Evolutionary conservation across 805 yeast genomes (phyloP).

Genomic region (Yamadazyma ubonensis): DNA sequence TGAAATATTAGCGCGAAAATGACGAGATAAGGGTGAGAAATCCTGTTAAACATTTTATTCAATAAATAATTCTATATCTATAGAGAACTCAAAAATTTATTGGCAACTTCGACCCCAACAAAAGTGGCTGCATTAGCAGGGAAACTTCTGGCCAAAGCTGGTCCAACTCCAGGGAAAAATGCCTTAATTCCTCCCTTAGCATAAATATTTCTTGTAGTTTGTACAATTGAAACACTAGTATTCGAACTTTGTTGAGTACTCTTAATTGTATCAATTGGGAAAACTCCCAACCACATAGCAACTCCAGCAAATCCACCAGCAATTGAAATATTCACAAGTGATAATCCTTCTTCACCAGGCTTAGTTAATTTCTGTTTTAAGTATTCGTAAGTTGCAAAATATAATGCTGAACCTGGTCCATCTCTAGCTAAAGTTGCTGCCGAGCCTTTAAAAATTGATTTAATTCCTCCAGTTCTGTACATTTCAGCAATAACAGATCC

Average conservation of each 20-base stretch:
- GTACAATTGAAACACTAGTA: slow-evolving; percentile 51
- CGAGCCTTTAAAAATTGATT: slow-evolving; percentile 87
- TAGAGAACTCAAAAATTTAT: slow-evolving; percentile 35
- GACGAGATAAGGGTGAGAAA: background rate
- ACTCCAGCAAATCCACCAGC: slow-evolving; percentile 98
- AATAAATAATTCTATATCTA: background rate
- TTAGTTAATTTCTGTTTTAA: slow-evolving; percentile 62
- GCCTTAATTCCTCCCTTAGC: slow-evolving; percentile 79
- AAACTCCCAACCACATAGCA: slow-evolving; percentile 93
- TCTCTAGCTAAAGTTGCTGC: slow-evolving; percentile 92
- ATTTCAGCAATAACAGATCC: slow-evolving; percentile 63
- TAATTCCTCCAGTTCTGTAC: slow-evolving; percentile 75
- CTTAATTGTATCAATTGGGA: slow-evolving; percentile 95
- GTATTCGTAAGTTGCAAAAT: slow-evolving; percentile 91
- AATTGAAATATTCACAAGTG: slow-evolving; percentile 70
- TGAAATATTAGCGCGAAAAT: slow-evolving; percentile 2
- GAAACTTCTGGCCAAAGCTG: slow-evolving; percentile 90
- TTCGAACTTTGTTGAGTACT: slow-evolving; percentile 72
- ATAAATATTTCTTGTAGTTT: slow-evolving; percentile 70
- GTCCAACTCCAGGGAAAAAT: slow-evolving; percentile 97
- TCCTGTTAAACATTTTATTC: background rate
- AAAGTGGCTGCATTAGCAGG: slow-evolving; percentile 99
- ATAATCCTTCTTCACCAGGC: slow-evolving; percentile 50
- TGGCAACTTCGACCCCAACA: slow-evolving; percentile 87
- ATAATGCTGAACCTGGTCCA: slow-evolving; percentile 95